Evolutionary conservation across 768 basidiomycete species (phyloP).

Genomic region (Leucosporidium scottii): DNA sequence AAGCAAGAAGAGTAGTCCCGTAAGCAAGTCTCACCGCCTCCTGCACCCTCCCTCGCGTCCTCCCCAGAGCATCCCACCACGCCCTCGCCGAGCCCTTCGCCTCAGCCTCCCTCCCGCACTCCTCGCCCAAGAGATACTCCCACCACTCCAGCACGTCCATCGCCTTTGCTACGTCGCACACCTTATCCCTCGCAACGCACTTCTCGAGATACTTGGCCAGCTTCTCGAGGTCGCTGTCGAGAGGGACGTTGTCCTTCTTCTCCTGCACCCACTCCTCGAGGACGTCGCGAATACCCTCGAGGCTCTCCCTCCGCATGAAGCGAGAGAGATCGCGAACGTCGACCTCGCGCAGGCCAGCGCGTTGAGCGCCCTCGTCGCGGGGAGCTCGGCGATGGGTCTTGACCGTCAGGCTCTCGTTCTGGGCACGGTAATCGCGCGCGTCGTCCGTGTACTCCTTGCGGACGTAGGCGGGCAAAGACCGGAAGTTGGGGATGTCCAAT

Average conservation of each 20-base stretch:
- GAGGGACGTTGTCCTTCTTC: constrained; percentile 58
- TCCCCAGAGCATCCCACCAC: no score
- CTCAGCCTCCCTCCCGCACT: no score
- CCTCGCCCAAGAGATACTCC: constrained; percentile 53
- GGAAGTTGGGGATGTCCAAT: constrained; percentile 68
- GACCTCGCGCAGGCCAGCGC: not conserved
- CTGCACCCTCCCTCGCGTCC: no score
- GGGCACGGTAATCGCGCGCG: not conserved
- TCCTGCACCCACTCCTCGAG: constrained; percentile 69
- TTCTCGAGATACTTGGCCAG: constrained; percentile 66
- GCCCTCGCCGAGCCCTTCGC: no score
- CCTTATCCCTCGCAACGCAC: constrained; percentile 54
- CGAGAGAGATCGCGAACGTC: not conserved
- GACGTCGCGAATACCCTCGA: constrained; percentile 63
- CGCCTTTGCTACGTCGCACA: constrained; percentile 62
- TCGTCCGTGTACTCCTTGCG: not conserved
- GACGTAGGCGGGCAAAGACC: not conserved
- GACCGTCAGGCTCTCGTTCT: not conserved
- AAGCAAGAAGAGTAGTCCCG: no score
- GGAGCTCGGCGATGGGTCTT: not conserved
- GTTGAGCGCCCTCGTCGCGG: no score
- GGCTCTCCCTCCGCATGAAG: constrained; percentile 42
- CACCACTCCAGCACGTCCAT: constrained; percentile 73
- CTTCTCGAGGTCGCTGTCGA: constrained; percentile 64
- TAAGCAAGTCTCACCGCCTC: no score